Percentiles rank a stretch among this genome's conserved stretches.
Evolutionary conservation across 805 yeast species (phyloP).

Genomic region (Yamadazyma takamatsuzukensis): DNA sequence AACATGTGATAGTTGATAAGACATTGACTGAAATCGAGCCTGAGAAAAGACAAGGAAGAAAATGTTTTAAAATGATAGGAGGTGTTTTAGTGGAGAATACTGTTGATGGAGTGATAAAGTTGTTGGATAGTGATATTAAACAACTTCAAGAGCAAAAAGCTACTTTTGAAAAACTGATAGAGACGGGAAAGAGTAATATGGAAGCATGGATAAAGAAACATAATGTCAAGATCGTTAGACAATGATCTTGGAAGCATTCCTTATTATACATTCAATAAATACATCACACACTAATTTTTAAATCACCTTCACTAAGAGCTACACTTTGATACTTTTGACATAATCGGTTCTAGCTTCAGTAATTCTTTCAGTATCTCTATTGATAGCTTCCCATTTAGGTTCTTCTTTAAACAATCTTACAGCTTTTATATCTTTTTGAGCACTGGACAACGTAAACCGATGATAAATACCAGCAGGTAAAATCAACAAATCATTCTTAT

Average conservation of each 20-base stretch:
- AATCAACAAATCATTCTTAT: constrained; percentile 62
- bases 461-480: constrained; percentile 94
- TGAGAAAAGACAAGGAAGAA: constrained; percentile 47
- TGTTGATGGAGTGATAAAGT: constrained; percentile 63
- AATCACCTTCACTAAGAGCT: too few species aligned
- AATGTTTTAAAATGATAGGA: constrained; percentile 91
- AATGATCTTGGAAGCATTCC: constrained; percentile 2
- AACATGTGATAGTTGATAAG: constrained; percentile 39
- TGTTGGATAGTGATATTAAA: constrained; percentile 21
- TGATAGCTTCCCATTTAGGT: constrained; percentile 92
- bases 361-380: constrained; percentile 47
- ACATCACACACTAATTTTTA: background rate
- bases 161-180: constrained; percentile 23
- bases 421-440: constrained; percentile 63
- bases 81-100: constrained; percentile 84
- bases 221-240: constrained; percentile 39
- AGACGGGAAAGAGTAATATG: constrained; percentile 26
- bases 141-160: constrained; percentile 19
- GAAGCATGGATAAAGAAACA: constrained; percentile 40
- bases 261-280: constrained; percentile 1
- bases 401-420: constrained; percentile 85
- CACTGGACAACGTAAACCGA: constrained; percentile 73
- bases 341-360: constrained; percentile 36
- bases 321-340: constrained; percentile 27
- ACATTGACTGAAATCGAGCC: constrained; percentile 35